Percentiles rank a stretch among this genome's conserved stretches.
These are phyloP conservation scores for Hemileccinum rubropunctum DNA, from an alignment of 768 basidiomycete species.

Conservation along the genomic window DNA sequence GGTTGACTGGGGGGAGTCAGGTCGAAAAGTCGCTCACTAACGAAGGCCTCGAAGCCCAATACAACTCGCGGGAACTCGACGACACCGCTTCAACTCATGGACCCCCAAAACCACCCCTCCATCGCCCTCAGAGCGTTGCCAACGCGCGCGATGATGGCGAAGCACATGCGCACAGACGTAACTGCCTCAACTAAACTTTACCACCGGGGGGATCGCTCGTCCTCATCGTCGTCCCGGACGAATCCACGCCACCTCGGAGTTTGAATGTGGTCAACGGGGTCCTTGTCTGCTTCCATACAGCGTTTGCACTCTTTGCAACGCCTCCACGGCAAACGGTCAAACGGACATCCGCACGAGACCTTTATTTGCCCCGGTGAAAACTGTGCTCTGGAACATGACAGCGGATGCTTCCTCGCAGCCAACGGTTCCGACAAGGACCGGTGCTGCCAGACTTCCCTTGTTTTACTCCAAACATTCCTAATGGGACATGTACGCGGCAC, in stretches of 20 bases:
- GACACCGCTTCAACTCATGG: conserved; percentile 21
- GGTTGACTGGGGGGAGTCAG: conserved; percentile 24
- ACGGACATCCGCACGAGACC: too few relatives aligned
- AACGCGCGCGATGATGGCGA: conserved; percentile 3
- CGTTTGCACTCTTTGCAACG: neutral
- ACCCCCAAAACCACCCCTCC: conserved; percentile 20
- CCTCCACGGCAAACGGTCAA: too few relatives aligned
- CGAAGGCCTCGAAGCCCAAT: conserved; percentile 27
- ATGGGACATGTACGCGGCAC: too few relatives aligned
- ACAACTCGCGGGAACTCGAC: conserved; percentile 31
- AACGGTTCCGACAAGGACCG: conserved; percentile 14
- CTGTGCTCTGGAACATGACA: neutral
- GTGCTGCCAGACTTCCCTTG: neutral
- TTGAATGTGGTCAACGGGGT: conserved; percentile 31
- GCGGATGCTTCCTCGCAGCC: conserved; percentile 7
- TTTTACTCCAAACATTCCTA: neutral
- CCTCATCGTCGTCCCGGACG: conserved; percentile 1
- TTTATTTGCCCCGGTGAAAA: neutral
- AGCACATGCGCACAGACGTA: neutral
- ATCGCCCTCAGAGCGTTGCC: neutral
- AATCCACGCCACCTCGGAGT: conserved; percentile 24
- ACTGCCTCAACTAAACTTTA: neutral
- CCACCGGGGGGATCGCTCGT: neutral
- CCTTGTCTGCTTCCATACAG: conserved; percentile 4
- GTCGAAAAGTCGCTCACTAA: conserved; percentile 31